Evolutionary conservation across 768 basidiomycete species (phyloP).

Genomic region (Suillus tomentosus): DNA sequence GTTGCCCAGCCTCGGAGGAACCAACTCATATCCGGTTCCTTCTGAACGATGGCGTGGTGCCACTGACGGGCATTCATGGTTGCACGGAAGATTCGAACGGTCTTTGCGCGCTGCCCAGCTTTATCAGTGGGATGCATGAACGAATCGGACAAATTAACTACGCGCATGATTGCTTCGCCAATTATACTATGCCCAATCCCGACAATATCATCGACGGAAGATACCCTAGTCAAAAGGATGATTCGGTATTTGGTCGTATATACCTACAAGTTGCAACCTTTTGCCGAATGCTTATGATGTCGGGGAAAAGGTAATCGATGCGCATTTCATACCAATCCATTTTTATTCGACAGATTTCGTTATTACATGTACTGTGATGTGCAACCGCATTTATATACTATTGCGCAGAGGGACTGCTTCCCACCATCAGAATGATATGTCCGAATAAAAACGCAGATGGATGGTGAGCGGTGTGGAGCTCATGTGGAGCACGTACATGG

Average conservation of each 20-base stretch:
- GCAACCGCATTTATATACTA: no score
- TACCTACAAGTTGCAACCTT: no score
- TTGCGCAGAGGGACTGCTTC: no score
- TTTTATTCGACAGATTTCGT: no score
- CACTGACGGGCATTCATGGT: conserved; percentile 44
- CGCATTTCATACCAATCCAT: no score
- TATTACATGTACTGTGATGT: no score
- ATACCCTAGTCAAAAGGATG: conserved; percentile 19
- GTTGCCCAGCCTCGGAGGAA: conserved; percentile 34
- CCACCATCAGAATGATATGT: no score
- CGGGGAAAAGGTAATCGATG: no score
- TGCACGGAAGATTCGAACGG: conserved; percentile 46
- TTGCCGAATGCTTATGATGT: no score
- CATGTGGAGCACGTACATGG: no score
- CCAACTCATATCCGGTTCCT: conserved; percentile 43
- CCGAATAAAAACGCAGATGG: no score
- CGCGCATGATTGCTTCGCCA: conserved; percentile 45
- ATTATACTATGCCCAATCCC: conserved; percentile 46
- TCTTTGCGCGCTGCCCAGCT: conserved; percentile 41
- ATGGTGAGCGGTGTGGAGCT: no score
- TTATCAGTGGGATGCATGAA: conserved; percentile 38
- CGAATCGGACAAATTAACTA: conserved; percentile 44
- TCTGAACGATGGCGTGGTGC: conserved; percentile 51
- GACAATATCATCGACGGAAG: conserved; percentile 43
- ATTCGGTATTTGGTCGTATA: neutral